phyloP scores from a whole-genome alignment of 2,329 filamentous ascomycete genomes.

The Aspergillus texensis region DNA sequence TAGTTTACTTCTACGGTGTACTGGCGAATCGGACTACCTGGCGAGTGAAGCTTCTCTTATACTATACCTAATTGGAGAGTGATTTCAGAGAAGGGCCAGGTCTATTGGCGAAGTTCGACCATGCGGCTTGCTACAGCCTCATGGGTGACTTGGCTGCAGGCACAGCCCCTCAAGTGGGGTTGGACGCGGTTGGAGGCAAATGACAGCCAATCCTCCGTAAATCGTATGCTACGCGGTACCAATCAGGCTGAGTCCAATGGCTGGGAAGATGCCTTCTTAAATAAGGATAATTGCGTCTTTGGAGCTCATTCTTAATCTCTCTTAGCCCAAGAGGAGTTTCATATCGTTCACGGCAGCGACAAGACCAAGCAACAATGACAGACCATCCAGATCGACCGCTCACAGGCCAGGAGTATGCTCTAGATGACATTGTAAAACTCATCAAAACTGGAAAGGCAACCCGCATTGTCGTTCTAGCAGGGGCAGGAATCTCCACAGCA shows the following conservation, averaged over 20 bases:
- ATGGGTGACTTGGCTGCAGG: background rate
- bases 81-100: too few relatives aligned
- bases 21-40: too few relatives aligned
- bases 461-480: constrained; percentile 46
- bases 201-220: background rate
- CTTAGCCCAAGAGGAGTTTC: too few relatives aligned
- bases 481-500: constrained; percentile 69
- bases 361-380: background rate
- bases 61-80: too few relatives aligned
- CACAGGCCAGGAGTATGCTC: too few relatives aligned
- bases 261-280: background rate
- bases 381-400: background rate
- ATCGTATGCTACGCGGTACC: background rate
- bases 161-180: background rate
- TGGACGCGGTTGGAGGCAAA: background rate
- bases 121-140: background rate
- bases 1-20: too few relatives aligned
- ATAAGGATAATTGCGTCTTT: background rate
- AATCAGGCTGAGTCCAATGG: background rate
- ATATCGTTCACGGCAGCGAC: background rate
- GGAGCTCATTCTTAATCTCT: too few relatives aligned
- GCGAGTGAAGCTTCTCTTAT: too few relatives aligned
- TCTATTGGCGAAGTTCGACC: background rate
- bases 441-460: constrained; percentile 10
- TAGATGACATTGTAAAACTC: background rate